Conservation (phyloP, 768 basidiomycete genomes). For the Boletus insuetus region DNA sequence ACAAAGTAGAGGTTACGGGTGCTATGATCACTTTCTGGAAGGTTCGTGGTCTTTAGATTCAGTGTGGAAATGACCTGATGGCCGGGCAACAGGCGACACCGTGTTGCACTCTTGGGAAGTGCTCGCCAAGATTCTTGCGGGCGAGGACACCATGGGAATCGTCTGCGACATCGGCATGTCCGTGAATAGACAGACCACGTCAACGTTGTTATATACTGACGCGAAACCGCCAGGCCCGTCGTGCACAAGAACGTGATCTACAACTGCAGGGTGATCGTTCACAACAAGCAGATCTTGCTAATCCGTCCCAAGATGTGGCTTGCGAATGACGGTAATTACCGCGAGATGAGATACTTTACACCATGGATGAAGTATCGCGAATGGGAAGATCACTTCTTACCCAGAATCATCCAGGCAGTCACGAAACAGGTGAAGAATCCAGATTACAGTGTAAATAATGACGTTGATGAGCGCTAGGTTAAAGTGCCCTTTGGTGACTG, state of each 20-base stretch:
- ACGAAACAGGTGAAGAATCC: conserved; percentile 71
- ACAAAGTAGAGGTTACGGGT: conserved; percentile 82
- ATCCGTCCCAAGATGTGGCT: conserved; percentile 99
- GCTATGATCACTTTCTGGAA: conserved; percentile 96
- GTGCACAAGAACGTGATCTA: conserved; percentile 98
- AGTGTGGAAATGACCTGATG: not conserved
- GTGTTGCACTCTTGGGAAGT: conserved; percentile 98
- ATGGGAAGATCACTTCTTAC: conserved; percentile 90
- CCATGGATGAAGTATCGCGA: conserved; percentile 91
- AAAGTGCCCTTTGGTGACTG: conserved; percentile 97
- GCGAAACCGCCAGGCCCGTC: conserved; percentile 67
- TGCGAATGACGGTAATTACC: conserved; percentile 97
- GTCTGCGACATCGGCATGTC: conserved; percentile 97
- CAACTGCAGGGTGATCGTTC: conserved; percentile 90
- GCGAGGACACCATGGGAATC: conserved; percentile 78
- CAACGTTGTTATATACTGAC: not conserved
- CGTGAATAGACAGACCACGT: conserved; percentile 23
- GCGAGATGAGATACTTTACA: conserved; percentile 85
- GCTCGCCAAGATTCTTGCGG: conserved; percentile 82
- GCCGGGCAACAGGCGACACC: conserved; percentile 72
- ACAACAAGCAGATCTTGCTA: conserved; percentile 82
- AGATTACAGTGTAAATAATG: not conserved
- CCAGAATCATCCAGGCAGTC: conserved; percentile 81
- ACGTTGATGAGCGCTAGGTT: conserved; percentile 40
- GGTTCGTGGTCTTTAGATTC: conserved; percentile 42